These are phyloP conservation scores for Wickerhamomyces ciferrii DNA, from an alignment of 805 yeast species.

Conservation along the genomic window DNA sequence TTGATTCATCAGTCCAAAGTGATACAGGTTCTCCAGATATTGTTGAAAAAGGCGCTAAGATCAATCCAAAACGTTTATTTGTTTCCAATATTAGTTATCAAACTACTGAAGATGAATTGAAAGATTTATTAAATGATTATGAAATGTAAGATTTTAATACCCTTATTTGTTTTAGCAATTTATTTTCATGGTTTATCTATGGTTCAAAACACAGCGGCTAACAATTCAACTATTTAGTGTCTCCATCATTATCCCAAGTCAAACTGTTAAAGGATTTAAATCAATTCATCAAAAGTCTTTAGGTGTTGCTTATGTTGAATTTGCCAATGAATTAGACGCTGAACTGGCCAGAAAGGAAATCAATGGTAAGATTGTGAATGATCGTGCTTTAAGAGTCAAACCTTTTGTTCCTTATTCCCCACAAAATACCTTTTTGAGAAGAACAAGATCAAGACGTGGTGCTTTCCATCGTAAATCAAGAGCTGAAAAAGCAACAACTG, in stretches of 20 bases:
- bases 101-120: slow-evolving; percentile 49
- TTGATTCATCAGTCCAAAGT: background rate
- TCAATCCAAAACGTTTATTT: slow-evolving; percentile 35
- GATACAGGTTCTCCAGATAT: background rate
- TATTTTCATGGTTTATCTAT: too few species aligned
- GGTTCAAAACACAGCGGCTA: slow-evolving; percentile 1
- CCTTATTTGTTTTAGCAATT: background rate
- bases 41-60: background rate
- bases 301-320: slow-evolving; percentile 83
- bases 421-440: slow-evolving; percentile 7
- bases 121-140: slow-evolving; percentile 36
- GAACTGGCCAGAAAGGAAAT: slow-evolving; percentile 56
- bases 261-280: slow-evolving; percentile 42
- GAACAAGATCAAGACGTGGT: slow-evolving; percentile 10
- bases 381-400: slow-evolving; percentile 34
- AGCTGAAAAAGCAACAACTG: background rate
- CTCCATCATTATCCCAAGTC: slow-evolving; percentile 48
- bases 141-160: slow-evolving; percentile 34
- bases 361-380: slow-evolving; percentile 52
- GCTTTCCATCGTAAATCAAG: background rate
- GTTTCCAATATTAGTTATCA: slow-evolving; percentile 49
- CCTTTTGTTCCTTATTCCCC: slow-evolving; percentile 39
- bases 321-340: slow-evolving; percentile 59
- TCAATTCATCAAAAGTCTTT: slow-evolving; percentile 36
- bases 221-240: slow-evolving; percentile 10